A percentile compares a stretch with the other conserved stretches of the same genome.
Evolutionary conservation across 1,139 yeast genomes (phyloP).

Genomic region (Zygoascus hellenicus): DNA sequence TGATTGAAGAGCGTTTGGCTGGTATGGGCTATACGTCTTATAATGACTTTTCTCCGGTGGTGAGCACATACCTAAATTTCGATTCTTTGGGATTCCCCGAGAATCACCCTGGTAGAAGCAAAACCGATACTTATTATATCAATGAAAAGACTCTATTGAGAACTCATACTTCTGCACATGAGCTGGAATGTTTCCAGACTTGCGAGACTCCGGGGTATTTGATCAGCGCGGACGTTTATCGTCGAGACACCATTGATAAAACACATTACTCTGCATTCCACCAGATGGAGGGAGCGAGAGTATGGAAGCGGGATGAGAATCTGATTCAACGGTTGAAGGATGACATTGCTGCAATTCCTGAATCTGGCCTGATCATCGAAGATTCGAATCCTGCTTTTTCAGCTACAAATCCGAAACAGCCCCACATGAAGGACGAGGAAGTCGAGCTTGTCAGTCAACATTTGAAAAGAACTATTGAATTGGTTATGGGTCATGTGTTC

Average conservation of each 20-base stretch:
- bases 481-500: constrained; percentile 77
- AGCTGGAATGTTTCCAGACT: constrained; percentile 67
- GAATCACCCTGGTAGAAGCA: constrained; percentile 92
- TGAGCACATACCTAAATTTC: constrained; percentile 75
- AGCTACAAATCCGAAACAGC: constrained; percentile 74
- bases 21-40: constrained; percentile 73
- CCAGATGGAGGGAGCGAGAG: constrained; percentile 94
- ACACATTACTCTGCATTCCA: constrained; percentile 98
- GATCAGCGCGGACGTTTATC: constrained; percentile 91
- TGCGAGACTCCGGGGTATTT: constrained; percentile 79
- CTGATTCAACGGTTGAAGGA: constrained; percentile 43
- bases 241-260: constrained; percentile 91
- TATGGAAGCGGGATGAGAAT: constrained; percentile 57
- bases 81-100: constrained; percentile 86
- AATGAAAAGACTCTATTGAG: constrained; percentile 66
- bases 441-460: constrained; percentile 67
- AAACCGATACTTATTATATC: constrained; percentile 86
- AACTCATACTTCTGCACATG: constrained; percentile 98
- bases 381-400: constrained; percentile 56
- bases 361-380: constrained; percentile 62
- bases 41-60: constrained; percentile 78
- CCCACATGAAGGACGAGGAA: constrained; percentile 63
- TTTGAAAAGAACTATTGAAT: constrained; percentile 78
- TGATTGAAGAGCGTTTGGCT: constrained; percentile 63
- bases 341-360: constrained; percentile 65